Evolutionary conservation across 108 stramenopile genomes (phyloP).

Genomic region (Skeletonema potamos): DNA sequence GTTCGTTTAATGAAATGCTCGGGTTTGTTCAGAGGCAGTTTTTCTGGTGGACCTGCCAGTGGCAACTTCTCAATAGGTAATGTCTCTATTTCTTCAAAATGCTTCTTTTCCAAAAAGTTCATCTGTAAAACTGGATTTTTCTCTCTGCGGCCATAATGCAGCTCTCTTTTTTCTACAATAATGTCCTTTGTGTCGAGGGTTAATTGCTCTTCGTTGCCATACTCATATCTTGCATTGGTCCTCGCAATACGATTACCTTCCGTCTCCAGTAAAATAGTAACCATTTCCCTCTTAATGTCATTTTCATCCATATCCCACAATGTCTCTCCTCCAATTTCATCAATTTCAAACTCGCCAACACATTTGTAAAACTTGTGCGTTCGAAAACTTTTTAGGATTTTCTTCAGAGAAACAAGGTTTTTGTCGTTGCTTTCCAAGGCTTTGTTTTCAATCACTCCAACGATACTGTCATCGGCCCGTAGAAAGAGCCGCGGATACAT

Average conservation of each 20-base stretch:
- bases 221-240: neutral
- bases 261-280: conserved; percentile 1
- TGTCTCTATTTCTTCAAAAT: conserved; percentile 18
- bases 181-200: conserved; percentile 54
- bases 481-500: conserved; percentile 50
- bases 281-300: conserved; percentile 46
- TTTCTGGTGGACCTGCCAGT: conserved; percentile 36
- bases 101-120: conserved; percentile 65
- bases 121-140: conserved; percentile 68
- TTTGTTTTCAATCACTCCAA: conserved; percentile 53
- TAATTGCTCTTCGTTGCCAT: conserved; percentile 1
- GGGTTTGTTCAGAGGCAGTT: conserved; percentile 18
- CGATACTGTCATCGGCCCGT: conserved; percentile 55
- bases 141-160: conserved; percentile 68
- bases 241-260: neutral
- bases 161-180: conserved; percentile 59
- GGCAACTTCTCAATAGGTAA: conserved; percentile 47
- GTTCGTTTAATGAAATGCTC: conserved; percentile 15
- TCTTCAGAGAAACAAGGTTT: conserved; percentile 45
- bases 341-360: conserved; percentile 36
- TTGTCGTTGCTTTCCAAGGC: conserved; percentile 7
- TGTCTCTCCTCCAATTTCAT: conserved; percentile 10
- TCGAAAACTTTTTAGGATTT: conserved; percentile 44
- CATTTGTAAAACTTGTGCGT: conserved; percentile 64
- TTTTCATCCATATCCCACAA: conserved; percentile 29